Base-by-base conservation (phyloP, 345 rosid species). In the Hibiscus syriacus region DNA sequence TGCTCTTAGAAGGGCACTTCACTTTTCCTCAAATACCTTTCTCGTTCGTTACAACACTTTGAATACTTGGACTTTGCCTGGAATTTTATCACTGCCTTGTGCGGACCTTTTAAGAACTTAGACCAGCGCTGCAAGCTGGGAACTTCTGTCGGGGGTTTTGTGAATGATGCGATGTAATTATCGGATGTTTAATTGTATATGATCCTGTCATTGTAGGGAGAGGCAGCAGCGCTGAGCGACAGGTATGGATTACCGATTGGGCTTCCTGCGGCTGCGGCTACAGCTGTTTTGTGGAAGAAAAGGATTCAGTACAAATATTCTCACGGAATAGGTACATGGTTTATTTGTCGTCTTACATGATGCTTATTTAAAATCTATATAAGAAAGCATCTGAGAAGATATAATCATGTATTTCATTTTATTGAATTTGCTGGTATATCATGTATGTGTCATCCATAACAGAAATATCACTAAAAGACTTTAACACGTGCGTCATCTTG, bases 221-320 rank as follows among this genome's bases (percentile, higher is more conserved):
- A 86, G 72, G 88, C 98, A 62, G 98, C 95, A 74, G 80, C 96
- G 11, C 66, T 90, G 78, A 65, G 91, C 55, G 99, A 94, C 83
- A 82, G 73, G 76, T 94, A 83, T 67, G 99, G 97, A 65, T 73
- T 94, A 49, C 72, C 85, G 2, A n/a, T 80, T 49, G 99, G 97
- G 56, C 89, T 94, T 76, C 99, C 98, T 45, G 57, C 84, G 43
- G 94, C 98, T 45, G 57, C 84, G 43, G 94, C 97, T 70, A 86
- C 95, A 14, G 86, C 87, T 41, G 71, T 80, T 54, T 82, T 90
- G 71, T 55, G 85, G 41, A 91, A 85, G 88, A 94, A 87, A 79
- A 87, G 84, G 80, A 69, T 86, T 67, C 90, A 82, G 53, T 89
- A 86, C 66, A 84, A 87, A 58, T 93, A 74, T 72, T 86, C 97